Evolutionary conservation across 192 early-diverging fungal species (phyloP).

Genomic region (Entomortierella beljakovae): DNA sequence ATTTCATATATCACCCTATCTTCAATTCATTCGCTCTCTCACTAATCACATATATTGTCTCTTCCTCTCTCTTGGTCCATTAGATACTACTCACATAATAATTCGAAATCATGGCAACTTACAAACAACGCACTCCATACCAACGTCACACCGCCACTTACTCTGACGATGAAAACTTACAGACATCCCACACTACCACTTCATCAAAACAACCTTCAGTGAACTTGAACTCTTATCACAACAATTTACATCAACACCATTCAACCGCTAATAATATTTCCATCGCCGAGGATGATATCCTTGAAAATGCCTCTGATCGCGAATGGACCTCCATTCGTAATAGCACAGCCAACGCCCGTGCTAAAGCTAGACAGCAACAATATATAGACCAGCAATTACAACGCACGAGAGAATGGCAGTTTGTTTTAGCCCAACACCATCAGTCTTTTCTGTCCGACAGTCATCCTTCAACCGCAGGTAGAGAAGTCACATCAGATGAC

Average conservation of each 20-base stretch:
- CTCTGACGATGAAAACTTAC: slow-evolving; percentile 32
- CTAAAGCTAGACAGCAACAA: slow-evolving; percentile 37
- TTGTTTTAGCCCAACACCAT: slow-evolving; percentile 32
- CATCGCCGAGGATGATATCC: slow-evolving; percentile 13
- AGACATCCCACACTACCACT: neutral
- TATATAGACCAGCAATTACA: slow-evolving; percentile 44
- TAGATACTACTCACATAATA: neutral
- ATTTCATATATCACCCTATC: neutral
- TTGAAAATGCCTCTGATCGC: slow-evolving; percentile 32
- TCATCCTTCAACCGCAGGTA: slow-evolving; percentile 3
- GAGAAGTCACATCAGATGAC: slow-evolving; percentile 23
- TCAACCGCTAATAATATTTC: neutral
- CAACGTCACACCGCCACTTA: slow-evolving; percentile 18
- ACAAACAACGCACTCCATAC: slow-evolving; percentile 50
- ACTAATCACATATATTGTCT: neutral
- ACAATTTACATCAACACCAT: neutral
- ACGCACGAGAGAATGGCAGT: slow-evolving; percentile 49
- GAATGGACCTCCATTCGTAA: slow-evolving; percentile 51
- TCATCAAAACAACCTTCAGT: neutral
- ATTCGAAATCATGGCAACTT: slow-evolving; percentile 23
- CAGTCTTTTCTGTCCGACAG: slow-evolving; percentile 2
- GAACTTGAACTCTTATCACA: slow-evolving; percentile 5
- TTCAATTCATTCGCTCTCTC: neutral
- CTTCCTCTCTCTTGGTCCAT: neutral
- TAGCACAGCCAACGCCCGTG: slow-evolving; percentile 21